These are phyloP conservation scores for Clohesyomyces aquaticus DNA, from an alignment of 495 filamentous ascomycete species.

Conservation along the genomic window DNA sequence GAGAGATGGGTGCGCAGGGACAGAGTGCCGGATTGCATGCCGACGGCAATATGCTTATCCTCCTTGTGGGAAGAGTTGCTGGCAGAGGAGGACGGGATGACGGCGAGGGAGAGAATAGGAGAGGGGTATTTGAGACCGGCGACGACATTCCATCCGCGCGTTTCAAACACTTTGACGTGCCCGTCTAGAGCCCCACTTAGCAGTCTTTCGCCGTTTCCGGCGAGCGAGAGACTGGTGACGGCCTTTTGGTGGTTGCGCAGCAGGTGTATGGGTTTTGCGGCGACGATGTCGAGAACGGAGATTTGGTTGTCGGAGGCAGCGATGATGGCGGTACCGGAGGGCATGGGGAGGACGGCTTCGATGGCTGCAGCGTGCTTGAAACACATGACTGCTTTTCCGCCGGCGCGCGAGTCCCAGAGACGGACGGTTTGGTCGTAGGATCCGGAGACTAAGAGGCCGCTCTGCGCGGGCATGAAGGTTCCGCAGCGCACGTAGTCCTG, in stretches of 20 bases:
- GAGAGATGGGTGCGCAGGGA: constrained; percentile 85
- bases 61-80: constrained; percentile 59
- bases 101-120: constrained; percentile 80
- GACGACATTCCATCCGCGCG: constrained; percentile 87
- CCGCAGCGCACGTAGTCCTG: constrained; percentile 88
- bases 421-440: constrained; percentile 93
- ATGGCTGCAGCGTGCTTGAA: constrained; percentile 91
- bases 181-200: constrained; percentile 89
- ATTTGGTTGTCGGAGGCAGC: constrained; percentile 86
- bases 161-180: constrained; percentile 95
- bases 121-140: constrained; percentile 88
- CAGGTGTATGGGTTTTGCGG: constrained; percentile 80
- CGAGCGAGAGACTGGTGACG: constrained; percentile 79
- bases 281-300: constrained; percentile 90
- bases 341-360: constrained; percentile 83
- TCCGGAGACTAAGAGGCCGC: constrained; percentile 78
- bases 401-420: constrained; percentile 82
- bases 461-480: constrained; percentile 79
- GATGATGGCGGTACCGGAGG: constrained; percentile 80
- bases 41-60: constrained; percentile 89
- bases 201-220: constrained; percentile 75
- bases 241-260: constrained; percentile 98
- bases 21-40: constrained; percentile 88
- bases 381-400: constrained; percentile 60
- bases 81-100: constrained; percentile 72